Evolutionary conservation across 495 filamentous ascomycete genomes (phyloP).

Genomic region (Penicillium dipodomyicola): DNA sequence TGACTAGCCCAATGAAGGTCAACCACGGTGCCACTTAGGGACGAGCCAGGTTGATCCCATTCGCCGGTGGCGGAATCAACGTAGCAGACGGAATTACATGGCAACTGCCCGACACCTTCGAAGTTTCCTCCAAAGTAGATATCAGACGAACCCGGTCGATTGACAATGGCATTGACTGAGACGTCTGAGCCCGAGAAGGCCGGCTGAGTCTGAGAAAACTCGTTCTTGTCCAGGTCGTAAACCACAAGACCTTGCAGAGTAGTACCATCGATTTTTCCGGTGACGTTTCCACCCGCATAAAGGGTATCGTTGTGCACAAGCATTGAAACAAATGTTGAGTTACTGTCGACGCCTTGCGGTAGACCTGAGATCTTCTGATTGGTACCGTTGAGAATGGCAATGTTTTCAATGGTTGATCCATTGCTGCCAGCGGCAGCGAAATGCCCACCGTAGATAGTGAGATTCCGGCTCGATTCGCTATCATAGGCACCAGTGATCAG

Average conservation of each 20-base stretch:
- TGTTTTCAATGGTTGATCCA: slow-evolving; percentile 71
- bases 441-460: slow-evolving; percentile 86
- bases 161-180: slow-evolving; percentile 70
- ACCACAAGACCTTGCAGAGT: slow-evolving; percentile 70
- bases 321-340: slow-evolving; percentile 74
- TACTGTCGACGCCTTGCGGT: slow-evolving; percentile 58
- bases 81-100: slow-evolving; percentile 77
- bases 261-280: slow-evolving; percentile 62
- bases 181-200: slow-evolving; percentile 66
- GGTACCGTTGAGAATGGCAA: slow-evolving; percentile 69
- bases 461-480: slow-evolving; percentile 61
- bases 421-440: slow-evolving; percentile 71
- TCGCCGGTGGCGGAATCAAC: slow-evolving; percentile 64
- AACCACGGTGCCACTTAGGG: slow-evolving; percentile 64
- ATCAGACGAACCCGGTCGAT: slow-evolving; percentile 61
- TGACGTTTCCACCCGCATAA: slow-evolving; percentile 78
- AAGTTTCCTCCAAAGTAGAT: slow-evolving; percentile 89
- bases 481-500: slow-evolving; percentile 78
- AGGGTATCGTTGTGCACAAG: slow-evolving; percentile 64
- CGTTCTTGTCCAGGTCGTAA: slow-evolving; percentile 66
- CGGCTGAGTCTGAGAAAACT: slow-evolving; percentile 62
- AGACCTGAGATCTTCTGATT: slow-evolving; percentile 68
- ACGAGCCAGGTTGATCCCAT: slow-evolving; percentile 75
- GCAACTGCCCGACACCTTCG: slow-evolving; percentile 73
- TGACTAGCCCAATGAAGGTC: slow-evolving; percentile 71